phyloP scores from a whole-genome alignment of 371 early-diverging fungal species.

The Mucor piriformis region DNA sequence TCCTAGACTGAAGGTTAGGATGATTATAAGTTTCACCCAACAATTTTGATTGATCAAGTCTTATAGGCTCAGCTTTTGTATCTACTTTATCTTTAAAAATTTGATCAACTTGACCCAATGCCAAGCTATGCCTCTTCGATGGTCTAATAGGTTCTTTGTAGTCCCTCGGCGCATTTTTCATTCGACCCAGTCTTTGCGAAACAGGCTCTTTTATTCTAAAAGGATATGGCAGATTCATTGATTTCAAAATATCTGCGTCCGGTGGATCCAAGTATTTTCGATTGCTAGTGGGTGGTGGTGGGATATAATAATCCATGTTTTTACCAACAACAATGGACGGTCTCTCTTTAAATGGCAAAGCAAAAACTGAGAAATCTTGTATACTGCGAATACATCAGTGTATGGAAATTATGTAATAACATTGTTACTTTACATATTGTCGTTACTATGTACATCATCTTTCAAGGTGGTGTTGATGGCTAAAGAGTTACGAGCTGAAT shows the following conservation, averaged over 20 bases:
- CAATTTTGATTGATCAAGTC: too few species aligned
- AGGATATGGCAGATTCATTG: slow-evolving; percentile 15
- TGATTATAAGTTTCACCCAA: too few species aligned
- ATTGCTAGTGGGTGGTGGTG: slow-evolving; percentile 7
- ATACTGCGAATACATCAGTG: not conserved
- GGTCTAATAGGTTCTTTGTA: not conserved
- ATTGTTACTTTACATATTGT: not conserved
- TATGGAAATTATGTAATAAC: too few species aligned
- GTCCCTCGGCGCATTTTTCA: not conserved
- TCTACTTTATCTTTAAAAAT: not conserved
- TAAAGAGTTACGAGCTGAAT: too few species aligned
- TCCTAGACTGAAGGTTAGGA: too few species aligned
- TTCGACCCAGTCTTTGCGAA: slow-evolving; percentile 1
- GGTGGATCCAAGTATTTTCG: slow-evolving; percentile 11
- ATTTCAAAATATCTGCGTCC: not conserved
- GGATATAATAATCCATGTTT: not conserved
- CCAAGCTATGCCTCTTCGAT: slow-evolving; percentile 3
- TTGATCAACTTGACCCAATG: slow-evolving; percentile 11
- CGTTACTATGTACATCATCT: too few species aligned
- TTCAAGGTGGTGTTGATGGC: too few species aligned
- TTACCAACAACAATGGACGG: not conserved
- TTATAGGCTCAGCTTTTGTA: not conserved
- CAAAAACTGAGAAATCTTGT: slow-evolving; percentile 14
- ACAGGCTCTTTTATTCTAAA: slow-evolving; percentile 9
- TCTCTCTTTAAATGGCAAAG: slow-evolving; percentile 6